Base-by-base conservation (phyloP, 2,329 filamentous ascomycete species). In the Talaromyces funiculosus region DNA sequence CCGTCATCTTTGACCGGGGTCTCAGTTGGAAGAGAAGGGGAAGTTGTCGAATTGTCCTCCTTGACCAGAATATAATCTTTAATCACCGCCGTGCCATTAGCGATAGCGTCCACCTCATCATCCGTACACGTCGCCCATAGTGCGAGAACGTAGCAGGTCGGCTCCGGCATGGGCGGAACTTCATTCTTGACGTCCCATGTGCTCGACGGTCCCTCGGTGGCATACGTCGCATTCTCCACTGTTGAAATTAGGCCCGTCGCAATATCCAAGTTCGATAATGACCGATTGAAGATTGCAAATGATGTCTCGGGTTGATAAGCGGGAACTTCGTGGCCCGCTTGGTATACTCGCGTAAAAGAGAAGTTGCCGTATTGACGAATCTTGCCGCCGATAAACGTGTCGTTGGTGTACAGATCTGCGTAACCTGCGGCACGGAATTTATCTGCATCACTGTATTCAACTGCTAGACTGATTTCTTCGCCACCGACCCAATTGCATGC, bases 401-500 rank as follows among this genome's bases (percentile, higher is more conserved):
- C 67, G 62, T 77, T 78, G 22, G 75, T 74, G n/a, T 66, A 65
- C 14, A 77, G 68, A n/a, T 75, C 68, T 40, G 77, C 72, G 65
- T 84, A 84, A 2, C 82, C 82, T 1, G 82, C 80, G 12, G 71
- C 65, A 10, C 70, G 71, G 72, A 86, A 86, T 2, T 72, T 67
- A 5, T 72, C 67, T 4, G 76, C 71, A 26, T 73, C 68, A 5
- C 73, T 69, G 67, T 82, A 81, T 8, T 80, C 73, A 38, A 84
- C 75, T 1, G 75, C 75, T 4, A 84, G 71, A 58, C 79, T 81
- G 7, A 80, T 77, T 5, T 73, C 69, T 66, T 86, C 82, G 49
- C 82, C 83, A 8, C 82, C 83, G 22, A 83, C 73, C 84, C 83
- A 86, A 64, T 83, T 82, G 67, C 81, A 82, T 2, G 78, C 76